These are phyloP conservation scores for Hippophae rhamnoides DNA, from an alignment of 306 rosid species.

Conservation along the genomic window DNA sequence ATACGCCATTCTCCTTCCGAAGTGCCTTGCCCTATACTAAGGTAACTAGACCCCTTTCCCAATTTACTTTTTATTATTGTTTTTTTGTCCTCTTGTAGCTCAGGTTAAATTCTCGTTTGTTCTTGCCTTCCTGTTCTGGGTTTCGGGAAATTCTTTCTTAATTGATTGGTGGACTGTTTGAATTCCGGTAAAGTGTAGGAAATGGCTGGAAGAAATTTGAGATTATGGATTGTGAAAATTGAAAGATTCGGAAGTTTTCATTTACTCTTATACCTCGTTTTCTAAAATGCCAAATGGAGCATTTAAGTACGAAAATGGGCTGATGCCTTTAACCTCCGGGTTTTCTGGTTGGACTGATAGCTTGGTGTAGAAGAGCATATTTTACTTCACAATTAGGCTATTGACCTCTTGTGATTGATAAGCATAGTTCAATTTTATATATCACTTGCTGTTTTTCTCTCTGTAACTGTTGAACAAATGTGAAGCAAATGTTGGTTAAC, in stretches of 20 bases:
- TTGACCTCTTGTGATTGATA: no score
- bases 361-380: no score
- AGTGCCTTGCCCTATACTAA: slow-evolving; percentile 41
- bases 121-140: slow-evolving; percentile 2
- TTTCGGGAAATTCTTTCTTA: neutral
- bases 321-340: neutral
- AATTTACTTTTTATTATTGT: neutral
- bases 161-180: neutral
- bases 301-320: neutral
- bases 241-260: neutral
- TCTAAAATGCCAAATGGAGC: neutral
- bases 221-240: slow-evolving; percentile 7
- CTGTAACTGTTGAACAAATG: no score
- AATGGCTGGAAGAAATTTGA: slow-evolving; percentile 1
- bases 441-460: no score
- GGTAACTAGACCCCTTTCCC: slow-evolving; percentile 30
- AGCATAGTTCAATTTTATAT: no score
- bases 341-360: neutral
- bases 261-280: neutral
- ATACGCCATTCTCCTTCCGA: slow-evolving; percentile 37
- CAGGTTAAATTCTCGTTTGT: slow-evolving; percentile 2
- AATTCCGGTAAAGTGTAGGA: neutral
- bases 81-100: neutral
- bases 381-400: no score
- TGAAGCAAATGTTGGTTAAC: no score